phyloP scores from a whole-genome alignment of 495 filamentous ascomycete genomes.

The Bombardia bombarda region DNA sequence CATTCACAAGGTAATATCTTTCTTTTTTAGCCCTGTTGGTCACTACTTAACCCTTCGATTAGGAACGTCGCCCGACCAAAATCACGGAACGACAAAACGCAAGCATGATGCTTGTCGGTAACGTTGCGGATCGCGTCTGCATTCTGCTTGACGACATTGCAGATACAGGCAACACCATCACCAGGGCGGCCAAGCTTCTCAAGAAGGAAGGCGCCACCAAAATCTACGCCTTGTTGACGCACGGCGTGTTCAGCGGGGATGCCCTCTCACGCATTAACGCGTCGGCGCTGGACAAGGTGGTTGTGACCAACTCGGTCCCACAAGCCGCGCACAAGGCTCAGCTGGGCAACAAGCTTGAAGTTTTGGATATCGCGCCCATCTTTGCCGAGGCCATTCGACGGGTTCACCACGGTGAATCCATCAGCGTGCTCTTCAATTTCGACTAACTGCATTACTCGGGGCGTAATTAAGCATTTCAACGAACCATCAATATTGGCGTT shows the following conservation, averaged over 20 bases:
- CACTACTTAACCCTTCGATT: conserved; percentile 2
- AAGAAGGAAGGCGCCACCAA: conserved; percentile 86
- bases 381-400: conserved; percentile 96
- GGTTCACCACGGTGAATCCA: conserved; percentile 95
- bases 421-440: conserved; percentile 91
- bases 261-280: conserved; percentile 93
- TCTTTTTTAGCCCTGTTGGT: conserved; percentile 5
- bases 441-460: conserved; percentile 43
- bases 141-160: conserved; percentile 93
- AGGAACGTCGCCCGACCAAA: conserved; percentile 95
- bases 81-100: conserved; percentile 93
- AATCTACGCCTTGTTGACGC: conserved; percentile 87
- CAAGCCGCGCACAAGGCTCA: conserved; percentile 64
- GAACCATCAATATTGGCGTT: conserved; percentile 10
- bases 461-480: conserved; percentile 12
- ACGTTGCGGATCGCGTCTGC: conserved; percentile 72
- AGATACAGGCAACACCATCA: conserved; percentile 96
- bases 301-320: conserved; percentile 91
- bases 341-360: conserved; percentile 76
- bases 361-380: conserved; percentile 79
- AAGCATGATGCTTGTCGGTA: conserved; percentile 96
- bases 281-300: conserved; percentile 78
- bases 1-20: conserved; percentile 82
- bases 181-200: conserved; percentile 86
- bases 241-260: conserved; percentile 90